Percentiles rank a stretch among this genome's conserved stretches.
Evolutionary conservation across 2,329 filamentous ascomycete genomes (phyloP).

Genomic region (Xylaria polymorpha): DNA sequence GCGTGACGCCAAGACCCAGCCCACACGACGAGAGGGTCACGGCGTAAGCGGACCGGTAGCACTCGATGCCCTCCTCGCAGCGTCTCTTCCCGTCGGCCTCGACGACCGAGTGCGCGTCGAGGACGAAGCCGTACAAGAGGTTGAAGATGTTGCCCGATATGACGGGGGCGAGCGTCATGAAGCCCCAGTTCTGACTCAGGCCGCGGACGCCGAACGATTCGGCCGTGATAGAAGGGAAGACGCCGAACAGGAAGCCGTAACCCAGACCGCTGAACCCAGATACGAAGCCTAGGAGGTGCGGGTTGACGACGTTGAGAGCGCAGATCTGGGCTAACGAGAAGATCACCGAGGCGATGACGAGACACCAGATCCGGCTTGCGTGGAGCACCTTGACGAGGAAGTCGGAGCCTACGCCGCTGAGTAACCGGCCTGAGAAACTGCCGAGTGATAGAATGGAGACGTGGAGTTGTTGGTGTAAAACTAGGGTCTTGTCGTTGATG

Average conservation of each 20-base stretch:
- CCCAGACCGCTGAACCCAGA: slow-evolving; percentile 87
- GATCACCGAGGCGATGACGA: slow-evolving; percentile 79
- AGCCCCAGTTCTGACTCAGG: slow-evolving; percentile 94
- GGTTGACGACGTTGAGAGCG: slow-evolving; percentile 80
- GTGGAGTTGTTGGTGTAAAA: slow-evolving; percentile 86
- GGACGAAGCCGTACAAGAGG: slow-evolving; percentile 85
- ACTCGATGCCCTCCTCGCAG: slow-evolving; percentile 81
- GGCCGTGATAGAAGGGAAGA: slow-evolving; percentile 88
- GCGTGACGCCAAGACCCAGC: slow-evolving; percentile 73
- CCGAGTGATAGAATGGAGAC: slow-evolving; percentile 93
- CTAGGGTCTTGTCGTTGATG: slow-evolving; percentile 78
- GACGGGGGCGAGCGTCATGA: slow-evolving; percentile 90
- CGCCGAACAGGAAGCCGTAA: slow-evolving; percentile 94
- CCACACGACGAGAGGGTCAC: slow-evolving; percentile 80
- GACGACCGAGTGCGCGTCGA: slow-evolving; percentile 81
- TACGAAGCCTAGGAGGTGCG: slow-evolving; percentile 79
- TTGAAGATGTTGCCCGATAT: slow-evolving; percentile 93
- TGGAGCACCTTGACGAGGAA: slow-evolving; percentile 83
- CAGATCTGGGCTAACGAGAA: slow-evolving; percentile 84
- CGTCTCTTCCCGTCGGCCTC: slow-evolving; percentile 75
- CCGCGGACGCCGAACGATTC: slow-evolving; percentile 92
- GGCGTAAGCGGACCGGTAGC: slow-evolving; percentile 84
- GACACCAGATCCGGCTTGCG: slow-evolving; percentile 90
- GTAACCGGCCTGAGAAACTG: slow-evolving; percentile 84
- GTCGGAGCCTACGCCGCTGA: slow-evolving; percentile 89